Evolutionary conservation across 2,329 filamentous ascomycete genomes (phyloP).

Genomic region (Botrytis fragariae): DNA sequence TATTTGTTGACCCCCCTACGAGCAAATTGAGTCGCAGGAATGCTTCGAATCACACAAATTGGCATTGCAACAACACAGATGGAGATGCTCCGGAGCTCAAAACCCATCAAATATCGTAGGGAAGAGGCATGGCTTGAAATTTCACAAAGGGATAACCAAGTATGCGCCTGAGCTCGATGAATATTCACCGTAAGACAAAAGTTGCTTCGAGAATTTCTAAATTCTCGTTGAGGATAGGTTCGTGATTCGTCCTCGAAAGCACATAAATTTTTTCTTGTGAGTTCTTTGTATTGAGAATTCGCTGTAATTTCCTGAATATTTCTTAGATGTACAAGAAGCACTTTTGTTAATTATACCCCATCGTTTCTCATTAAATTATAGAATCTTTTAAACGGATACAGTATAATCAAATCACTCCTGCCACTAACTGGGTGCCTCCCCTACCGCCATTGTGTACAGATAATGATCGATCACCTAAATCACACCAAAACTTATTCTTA

Average conservation of each 20-base stretch:
- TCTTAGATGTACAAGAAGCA: background rate
- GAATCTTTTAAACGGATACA: background rate
- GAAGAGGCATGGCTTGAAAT: background rate
- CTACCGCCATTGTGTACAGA: no score
- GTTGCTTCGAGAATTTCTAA: background rate
- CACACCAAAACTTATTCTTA: no score
- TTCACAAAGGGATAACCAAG: background rate
- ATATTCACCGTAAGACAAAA: background rate
- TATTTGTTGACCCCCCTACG: background rate
- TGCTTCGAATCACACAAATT: background rate
- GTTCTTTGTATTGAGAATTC: background rate
- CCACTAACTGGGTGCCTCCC: background rate
- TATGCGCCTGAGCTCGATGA: background rate
- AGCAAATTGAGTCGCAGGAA: background rate
- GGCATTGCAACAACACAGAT: background rate
- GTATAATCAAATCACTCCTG: background rate
- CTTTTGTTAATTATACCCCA: background rate
- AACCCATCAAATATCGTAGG: background rate
- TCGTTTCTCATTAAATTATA: background rate
- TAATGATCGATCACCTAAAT: no score
- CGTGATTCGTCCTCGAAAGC: background rate
- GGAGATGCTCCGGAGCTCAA: background rate
- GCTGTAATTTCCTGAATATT: background rate
- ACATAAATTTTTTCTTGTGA: background rate
- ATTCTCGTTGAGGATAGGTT: background rate